phyloP scores from a whole-genome alignment of 805 yeast species.

The Teunomyces barrocoloradensis region DNA sequence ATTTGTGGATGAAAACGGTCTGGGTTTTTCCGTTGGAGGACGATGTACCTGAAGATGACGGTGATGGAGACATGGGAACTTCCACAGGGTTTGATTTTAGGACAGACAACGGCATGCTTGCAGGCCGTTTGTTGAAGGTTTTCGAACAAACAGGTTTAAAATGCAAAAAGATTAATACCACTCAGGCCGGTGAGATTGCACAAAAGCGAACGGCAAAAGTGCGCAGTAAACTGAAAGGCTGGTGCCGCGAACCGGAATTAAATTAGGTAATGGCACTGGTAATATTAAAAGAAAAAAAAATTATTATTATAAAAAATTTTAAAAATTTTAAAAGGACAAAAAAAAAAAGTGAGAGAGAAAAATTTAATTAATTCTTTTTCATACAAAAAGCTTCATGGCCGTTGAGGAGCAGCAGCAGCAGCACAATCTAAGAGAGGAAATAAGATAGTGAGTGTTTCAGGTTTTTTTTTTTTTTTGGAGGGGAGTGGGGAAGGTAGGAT shows the following conservation, averaged over 20 bases:
- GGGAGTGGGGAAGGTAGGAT: neutral
- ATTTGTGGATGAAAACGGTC: constrained; percentile 75
- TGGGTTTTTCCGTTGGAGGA: constrained; percentile 30
- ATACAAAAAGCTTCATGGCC: neutral
- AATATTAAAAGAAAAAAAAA: neutral
- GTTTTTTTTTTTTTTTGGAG: neutral
- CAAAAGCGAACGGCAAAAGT: constrained; percentile 1
- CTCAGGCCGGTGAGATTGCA: neutral
- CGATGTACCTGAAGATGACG: constrained; percentile 5
- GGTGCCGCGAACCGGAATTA: constrained; percentile 3
- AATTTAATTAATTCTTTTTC: too few species aligned
- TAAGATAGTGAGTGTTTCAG: neutral
- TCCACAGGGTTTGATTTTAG: neutral
- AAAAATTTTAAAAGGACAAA: neutral
- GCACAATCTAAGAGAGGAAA: neutral
- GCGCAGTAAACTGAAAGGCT: neutral
- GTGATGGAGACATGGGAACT: constrained; percentile 2
- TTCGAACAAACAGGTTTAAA: neutral
- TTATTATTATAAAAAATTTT: too few species aligned
- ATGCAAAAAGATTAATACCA: neutral
- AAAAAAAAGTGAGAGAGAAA: neutral
- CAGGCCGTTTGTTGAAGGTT: neutral
- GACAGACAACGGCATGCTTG: constrained; percentile 3
- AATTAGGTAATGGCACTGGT: neutral
- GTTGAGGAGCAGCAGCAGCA: neutral